Percentiles rank a stretch among this genome's conserved stretches.
Conservation (phyloP, 2,329 filamentous ascomycete species). For the Trichoderma koningiopsis region DNA sequence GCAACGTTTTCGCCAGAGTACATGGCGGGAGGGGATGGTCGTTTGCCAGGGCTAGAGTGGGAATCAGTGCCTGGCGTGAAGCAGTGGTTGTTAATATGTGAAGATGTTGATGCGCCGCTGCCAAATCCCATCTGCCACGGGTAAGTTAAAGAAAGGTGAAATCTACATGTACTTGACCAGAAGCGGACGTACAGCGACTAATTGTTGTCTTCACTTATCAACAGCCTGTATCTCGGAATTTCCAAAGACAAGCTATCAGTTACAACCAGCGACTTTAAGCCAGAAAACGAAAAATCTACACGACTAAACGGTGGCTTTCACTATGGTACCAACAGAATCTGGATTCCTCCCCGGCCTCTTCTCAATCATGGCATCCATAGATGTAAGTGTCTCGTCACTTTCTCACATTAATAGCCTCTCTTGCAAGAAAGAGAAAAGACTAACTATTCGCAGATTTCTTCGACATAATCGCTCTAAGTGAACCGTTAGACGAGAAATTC, state of each 20-base stretch:
- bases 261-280: constrained; percentile 41
- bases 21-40: constrained; percentile 42
- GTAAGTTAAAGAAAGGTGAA: constrained; percentile 32
- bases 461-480: constrained; percentile 50
- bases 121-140: constrained; percentile 50
- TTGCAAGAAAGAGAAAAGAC: neutral
- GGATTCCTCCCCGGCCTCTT: constrained; percentile 50
- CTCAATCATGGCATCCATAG: constrained; percentile 55
- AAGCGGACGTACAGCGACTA: neutral
- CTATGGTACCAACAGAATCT: constrained; percentile 49
- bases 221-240: constrained; percentile 34
- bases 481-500: constrained; percentile 43
- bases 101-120: constrained; percentile 52
- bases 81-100: constrained; percentile 50
- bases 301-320: constrained; percentile 49
- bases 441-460: constrained; percentile 46
- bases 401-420: fast-evolving
- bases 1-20: constrained; percentile 42
- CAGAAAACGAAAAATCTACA: constrained; percentile 32
- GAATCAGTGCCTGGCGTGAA: constrained; percentile 39
- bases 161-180: neutral
- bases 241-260: constrained; percentile 28
- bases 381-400: constrained; percentile 39
- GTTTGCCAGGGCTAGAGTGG: constrained; percentile 48
- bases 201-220: neutral